Base-by-base conservation (phyloP, 1,284 basidiomycete species). In the Papiliotrema nemorosa region DNA sequence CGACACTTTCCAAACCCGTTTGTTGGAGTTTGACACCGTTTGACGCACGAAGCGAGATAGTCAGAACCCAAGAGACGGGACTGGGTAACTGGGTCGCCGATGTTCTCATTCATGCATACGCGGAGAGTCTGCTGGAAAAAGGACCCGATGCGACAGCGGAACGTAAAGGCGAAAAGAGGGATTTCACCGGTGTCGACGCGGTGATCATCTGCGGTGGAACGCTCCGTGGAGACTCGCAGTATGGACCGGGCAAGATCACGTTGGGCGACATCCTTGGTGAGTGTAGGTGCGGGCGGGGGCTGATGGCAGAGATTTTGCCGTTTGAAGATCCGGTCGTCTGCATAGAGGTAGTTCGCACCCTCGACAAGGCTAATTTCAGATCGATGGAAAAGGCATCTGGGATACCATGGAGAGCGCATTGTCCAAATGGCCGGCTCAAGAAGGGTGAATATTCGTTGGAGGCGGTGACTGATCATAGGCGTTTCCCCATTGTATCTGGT, bases 51-150 rank as follows among this genome's bases (percentile, higher is more conserved):
- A 88, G 87, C 2, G 80, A 85, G 35, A 72, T 83, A 13, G 85
- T 93, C 50, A 83, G 90, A 14, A 75, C 74, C 10, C 55, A 64
- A 29, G 73, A 94, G 83, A 85, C 85, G 16, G 85, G 86, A 0
- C 78, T 86, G 9, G 86, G 84, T n/a, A 88, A 94, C 67, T 91
- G 89, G 85, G 84, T 92, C 50, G 86, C 90, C 1, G 91, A 96
- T 69, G 84, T 93, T 26, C 72, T 91, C 26, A 78, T 88, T 54
- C 87, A 91, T 67, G 82, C 87, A 0, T 94, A 92, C 63, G 90
- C 93, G 54, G 89, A 91, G 63, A 82, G 82, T 3, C 72, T 87
- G 47, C 45, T 69, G 21, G 69, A 72, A 7, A 53, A 60, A 16
- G 55, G 50, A 10, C 54, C 39, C 4, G 44, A 60, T 24, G 57